Evolutionary conservation across 331 rosid genomes (phyloP), one percentile per base, ranked within the genome.

Genomic region (Spiraea crenata): DNA sequence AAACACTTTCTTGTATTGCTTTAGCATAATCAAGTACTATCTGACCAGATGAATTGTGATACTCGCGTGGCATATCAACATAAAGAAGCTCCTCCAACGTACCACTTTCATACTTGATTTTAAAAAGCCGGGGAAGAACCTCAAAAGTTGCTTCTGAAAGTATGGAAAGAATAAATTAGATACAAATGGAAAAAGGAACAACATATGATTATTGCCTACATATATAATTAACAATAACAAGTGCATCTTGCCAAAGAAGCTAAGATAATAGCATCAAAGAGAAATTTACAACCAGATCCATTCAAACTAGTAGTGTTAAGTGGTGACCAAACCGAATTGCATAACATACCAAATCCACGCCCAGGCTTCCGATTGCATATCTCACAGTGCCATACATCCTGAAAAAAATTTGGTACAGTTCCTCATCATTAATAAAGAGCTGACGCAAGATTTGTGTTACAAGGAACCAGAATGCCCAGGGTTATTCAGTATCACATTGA

Each of bases 301-400:
- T 17, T 49, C 42, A 19, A 13, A 56, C 41, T 39, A 9, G 15
- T 19, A 46, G 13, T 16, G 10, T 14, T 35, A 13, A 48, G 50
- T 5, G 47, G n/a, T n/a, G 12, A 49, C 15, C 35, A 74, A 13
- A 48, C 25, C 11, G 50, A 57, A 63, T 8, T 8, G n/a, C 25
- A 50, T 6, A 74, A 76, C 90, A 35, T 84, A 90, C 98, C 98
- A 72, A 93, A 93, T 64, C 98, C 98, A 58, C 97, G 97, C 34
- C 98, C 97, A 73, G 97, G 95, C 81, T 87, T 90, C 78, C 88
- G 92, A 48, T 90, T 93, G 86, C 98, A 93, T 81, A 90, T 90
- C 74, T 89, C 98, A 62, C 98, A 93, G 56, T 90, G 96, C 97
- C 97, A 87, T 55, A 89, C 88, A 80, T 93, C 97, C 97, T 93